phyloP scores from a whole-genome alignment of 2,329 filamentous ascomycete genomes.

The Fusarium sambucinum region DNA sequence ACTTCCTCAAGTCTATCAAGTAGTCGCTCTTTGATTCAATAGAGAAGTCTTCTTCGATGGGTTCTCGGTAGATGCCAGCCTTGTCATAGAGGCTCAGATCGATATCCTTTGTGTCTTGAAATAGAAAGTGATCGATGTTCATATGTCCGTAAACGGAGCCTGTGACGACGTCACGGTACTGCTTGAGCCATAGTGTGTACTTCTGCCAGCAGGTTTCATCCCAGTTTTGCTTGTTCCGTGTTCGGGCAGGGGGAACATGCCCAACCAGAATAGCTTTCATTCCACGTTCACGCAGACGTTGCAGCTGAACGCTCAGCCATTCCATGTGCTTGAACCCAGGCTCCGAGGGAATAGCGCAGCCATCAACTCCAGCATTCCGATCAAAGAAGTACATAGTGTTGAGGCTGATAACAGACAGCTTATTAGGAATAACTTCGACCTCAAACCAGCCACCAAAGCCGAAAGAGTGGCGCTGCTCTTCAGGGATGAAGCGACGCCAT shows the following conservation, averaged over 20 bases:
- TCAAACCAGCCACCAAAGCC: slow-evolving; percentile 95
- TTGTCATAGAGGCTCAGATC: slow-evolving; percentile 63
- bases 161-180: slow-evolving; percentile 91
- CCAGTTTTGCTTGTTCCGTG: slow-evolving; percentile 87
- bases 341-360: slow-evolving; percentile 81
- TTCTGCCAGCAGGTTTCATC: slow-evolving; percentile 99
- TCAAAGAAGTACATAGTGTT: slow-evolving; percentile 98
- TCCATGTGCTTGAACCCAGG: slow-evolving; percentile 96
- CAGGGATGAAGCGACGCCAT: slow-evolving; percentile 90
- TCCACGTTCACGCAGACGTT: slow-evolving; percentile 81
- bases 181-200: slow-evolving; percentile 89
- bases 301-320: slow-evolving; percentile 91
- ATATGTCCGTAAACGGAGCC: slow-evolving; percentile 90
- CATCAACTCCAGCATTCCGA: slow-evolving; percentile 92
- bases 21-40: slow-evolving; percentile 76
- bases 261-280: slow-evolving; percentile 97
- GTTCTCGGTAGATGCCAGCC: slow-evolving; percentile 29
- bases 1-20: slow-evolving; percentile 78
- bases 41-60: slow-evolving; percentile 67
- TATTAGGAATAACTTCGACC: slow-evolving; percentile 87
- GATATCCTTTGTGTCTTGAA: slow-evolving; percentile 86
- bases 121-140: slow-evolving; percentile 97
- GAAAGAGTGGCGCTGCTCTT: slow-evolving; percentile 91
- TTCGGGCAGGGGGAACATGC: slow-evolving; percentile 91
- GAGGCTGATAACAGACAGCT: slow-evolving; percentile 89